Percentiles rank a stretch among this genome's conserved stretches.
Conservation (phyloP, 2,329 filamentous ascomycete species). For the Colletotrichum sp. region DNA sequence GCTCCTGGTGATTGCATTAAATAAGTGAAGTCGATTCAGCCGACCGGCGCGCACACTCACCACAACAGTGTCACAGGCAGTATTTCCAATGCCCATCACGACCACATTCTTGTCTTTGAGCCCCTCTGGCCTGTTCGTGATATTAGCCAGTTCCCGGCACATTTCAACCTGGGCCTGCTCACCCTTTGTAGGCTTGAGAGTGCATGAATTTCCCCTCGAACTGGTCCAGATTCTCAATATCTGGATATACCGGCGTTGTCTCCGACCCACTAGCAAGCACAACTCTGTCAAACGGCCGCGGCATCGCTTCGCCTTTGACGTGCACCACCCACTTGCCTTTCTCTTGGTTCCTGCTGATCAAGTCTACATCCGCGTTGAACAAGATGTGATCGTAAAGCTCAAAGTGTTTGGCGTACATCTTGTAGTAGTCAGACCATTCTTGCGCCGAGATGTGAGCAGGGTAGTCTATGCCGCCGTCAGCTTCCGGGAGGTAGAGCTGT, state of each 20-base stretch:
- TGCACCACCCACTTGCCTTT: conserved; percentile 23
- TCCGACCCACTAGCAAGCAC: conserved; percentile 26
- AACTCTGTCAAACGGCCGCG: conserved; percentile 28
- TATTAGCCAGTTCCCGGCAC: neutral
- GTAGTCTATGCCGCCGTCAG: neutral
- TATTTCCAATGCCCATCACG: conserved; percentile 30
- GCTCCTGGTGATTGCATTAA: conserved; percentile 8
- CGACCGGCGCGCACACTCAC: neutral
- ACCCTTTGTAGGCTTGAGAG: conserved; percentile 28
- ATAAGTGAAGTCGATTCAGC: too few relatives aligned
- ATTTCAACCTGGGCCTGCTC: neutral
- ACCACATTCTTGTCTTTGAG: conserved; percentile 26
- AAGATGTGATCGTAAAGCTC: conserved; percentile 19
- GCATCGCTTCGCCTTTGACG: conserved; percentile 5
- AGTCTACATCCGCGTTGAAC: conserved; percentile 18
- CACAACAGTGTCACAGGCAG: conserved; percentile 26
- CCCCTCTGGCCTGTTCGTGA: conserved; percentile 11
- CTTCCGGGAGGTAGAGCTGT: neutral
- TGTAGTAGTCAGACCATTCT: conserved; percentile 24
- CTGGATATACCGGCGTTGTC: conserved; percentile 15
- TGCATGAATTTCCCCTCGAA: conserved; percentile 27
- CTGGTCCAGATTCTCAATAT: conserved; percentile 21
- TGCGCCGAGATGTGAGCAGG: neutral
- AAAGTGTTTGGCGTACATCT: conserved; percentile 25
- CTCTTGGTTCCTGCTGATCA: conserved; percentile 16